phyloP scores from a whole-genome alignment of 495 filamentous ascomycete genomes.

The Penicillium ucsense region DNA sequence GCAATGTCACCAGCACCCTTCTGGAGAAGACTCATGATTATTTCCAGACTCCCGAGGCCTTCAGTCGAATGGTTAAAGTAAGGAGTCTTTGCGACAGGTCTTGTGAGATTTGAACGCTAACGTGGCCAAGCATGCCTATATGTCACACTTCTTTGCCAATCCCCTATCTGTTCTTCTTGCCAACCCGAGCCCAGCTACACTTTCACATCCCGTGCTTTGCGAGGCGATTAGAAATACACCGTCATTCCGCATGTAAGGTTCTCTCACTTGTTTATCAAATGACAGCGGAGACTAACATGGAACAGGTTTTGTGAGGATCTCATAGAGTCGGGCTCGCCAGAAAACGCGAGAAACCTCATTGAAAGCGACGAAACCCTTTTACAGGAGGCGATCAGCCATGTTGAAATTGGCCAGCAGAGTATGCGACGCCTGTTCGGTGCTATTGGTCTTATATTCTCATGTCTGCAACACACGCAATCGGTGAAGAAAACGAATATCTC shows the following conservation, averaged over 20 bases:
- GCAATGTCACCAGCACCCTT: constrained; percentile 48
- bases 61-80: constrained; percentile 74
- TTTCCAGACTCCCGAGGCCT: constrained; percentile 75
- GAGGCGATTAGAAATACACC: constrained; percentile 68
- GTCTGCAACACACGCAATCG: constrained; percentile 32
- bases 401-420: constrained; percentile 28
- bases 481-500: constrained; percentile 32
- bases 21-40: constrained; percentile 75
- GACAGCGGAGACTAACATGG: too few relatives aligned
- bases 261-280: neutral
- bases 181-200: constrained; percentile 19
- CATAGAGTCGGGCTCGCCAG: constrained; percentile 28
- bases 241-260: constrained; percentile 62
- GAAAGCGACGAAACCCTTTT: constrained; percentile 41
- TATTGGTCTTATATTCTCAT: constrained; percentile 34
- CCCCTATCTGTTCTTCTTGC: constrained; percentile 59
- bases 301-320: constrained; percentile 37
- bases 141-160: constrained; percentile 95
- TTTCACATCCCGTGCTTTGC: constrained; percentile 45
- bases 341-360: constrained; percentile 38
- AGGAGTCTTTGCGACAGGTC: neutral
- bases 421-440: constrained; percentile 37
- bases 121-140: constrained; percentile 66
- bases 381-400: constrained; percentile 20
- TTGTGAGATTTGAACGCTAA: constrained; percentile 2